Evolutionary conservation across 192 early-diverging fungal genomes (phyloP).

Genomic region (Entophlyctis helioformis): DNA sequence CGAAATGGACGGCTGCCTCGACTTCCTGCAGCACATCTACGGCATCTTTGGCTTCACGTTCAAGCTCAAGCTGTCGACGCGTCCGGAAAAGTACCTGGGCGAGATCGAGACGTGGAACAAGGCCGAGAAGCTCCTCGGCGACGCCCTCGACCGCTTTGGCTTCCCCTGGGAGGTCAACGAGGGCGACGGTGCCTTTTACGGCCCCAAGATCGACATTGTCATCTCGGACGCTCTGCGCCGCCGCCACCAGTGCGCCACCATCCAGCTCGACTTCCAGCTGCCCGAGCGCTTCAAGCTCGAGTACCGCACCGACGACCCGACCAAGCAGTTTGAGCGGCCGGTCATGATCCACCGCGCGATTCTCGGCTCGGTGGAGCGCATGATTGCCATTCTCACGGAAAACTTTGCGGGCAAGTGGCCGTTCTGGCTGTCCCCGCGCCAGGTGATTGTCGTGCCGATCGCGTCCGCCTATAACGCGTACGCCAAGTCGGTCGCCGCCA

Average conservation of each 20-base stretch:
- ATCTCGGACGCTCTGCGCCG: constrained; percentile 88
- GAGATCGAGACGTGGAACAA: constrained; percentile 80
- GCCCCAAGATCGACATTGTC: constrained; percentile 99
- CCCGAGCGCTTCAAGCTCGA: constrained; percentile 88
- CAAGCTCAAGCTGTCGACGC: constrained; percentile 82
- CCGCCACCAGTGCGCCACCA: constrained; percentile 90
- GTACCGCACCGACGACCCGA: constrained; percentile 60
- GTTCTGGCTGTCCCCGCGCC: constrained; percentile 94
- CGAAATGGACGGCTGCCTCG: constrained; percentile 77
- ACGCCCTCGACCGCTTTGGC: constrained; percentile 71
- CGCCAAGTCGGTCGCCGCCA: constrained; percentile 60
- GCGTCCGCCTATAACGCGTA: constrained; percentile 67
- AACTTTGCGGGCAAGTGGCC: constrained; percentile 96
- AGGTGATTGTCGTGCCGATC: constrained; percentile 84
- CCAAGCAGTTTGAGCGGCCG: constrained; percentile 57
- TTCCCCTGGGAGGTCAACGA: constrained; percentile 77
- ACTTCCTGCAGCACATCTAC: constrained; percentile 86
- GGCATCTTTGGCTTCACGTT: constrained; percentile 92
- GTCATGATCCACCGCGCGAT: constrained; percentile 99
- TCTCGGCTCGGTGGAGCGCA: constrained; percentile 90
- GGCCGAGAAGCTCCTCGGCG: constrained; percentile 73
- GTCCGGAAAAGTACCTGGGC: constrained; percentile 93
- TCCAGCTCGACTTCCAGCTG: constrained; percentile 97
- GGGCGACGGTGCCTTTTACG: constrained; percentile 98
- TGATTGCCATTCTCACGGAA: constrained; percentile 92